phyloP scores from a whole-genome alignment of 805 yeast genomes.

The Saccharomycopsis oosterbeekiorum region DNA sequence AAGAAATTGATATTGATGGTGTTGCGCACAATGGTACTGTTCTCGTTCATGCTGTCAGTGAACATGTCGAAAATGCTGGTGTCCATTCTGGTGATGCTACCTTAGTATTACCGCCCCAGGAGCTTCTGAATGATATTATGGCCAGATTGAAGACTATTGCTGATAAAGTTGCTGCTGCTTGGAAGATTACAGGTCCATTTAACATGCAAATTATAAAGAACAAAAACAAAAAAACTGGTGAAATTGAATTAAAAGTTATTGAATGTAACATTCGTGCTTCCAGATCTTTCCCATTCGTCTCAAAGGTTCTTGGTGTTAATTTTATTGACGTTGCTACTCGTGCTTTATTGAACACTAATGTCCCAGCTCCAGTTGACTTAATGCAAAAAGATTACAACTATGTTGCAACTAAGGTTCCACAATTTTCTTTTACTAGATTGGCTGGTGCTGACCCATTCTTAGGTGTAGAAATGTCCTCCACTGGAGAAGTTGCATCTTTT shows the following conservation, averaged over 20 bases:
- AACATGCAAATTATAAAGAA: conserved; percentile 94
- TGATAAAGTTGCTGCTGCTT: conserved; percentile 86
- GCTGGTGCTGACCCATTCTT: conserved; percentile 99
- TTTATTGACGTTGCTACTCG: conserved; percentile 91
- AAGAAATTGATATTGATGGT: conserved; percentile 95
- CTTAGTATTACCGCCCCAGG: conserved; percentile 84
- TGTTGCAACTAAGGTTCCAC: conserved; percentile 97
- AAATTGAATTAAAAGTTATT: conserved; percentile 77
- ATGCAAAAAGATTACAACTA: conserved; percentile 68
- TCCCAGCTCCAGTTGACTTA: conserved; percentile 73
- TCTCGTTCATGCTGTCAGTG: conserved; percentile 90
- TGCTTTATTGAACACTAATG: conserved; percentile 66
- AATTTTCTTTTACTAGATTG: conserved; percentile 93
- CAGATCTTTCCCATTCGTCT: conserved; percentile 97
- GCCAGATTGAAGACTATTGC: conserved; percentile 76
- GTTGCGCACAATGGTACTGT: conserved; percentile 87
- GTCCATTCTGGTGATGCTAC: conserved; percentile 99
- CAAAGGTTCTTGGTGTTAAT: conserved; percentile 90
- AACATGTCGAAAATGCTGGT: conserved; percentile 98
- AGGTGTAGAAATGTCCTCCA: conserved; percentile 98
- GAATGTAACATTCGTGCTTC: conserved; percentile 99
- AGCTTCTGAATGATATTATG: conserved; percentile 55
- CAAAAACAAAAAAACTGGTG: conserved; percentile 44
- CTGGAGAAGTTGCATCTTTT: conserved; percentile 98
- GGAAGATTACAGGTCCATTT: conserved; percentile 96